Evolutionary conservation across 495 filamentous ascomycete species (phyloP).

Genomic region (Rostrohypoxylon terebratum): DNA sequence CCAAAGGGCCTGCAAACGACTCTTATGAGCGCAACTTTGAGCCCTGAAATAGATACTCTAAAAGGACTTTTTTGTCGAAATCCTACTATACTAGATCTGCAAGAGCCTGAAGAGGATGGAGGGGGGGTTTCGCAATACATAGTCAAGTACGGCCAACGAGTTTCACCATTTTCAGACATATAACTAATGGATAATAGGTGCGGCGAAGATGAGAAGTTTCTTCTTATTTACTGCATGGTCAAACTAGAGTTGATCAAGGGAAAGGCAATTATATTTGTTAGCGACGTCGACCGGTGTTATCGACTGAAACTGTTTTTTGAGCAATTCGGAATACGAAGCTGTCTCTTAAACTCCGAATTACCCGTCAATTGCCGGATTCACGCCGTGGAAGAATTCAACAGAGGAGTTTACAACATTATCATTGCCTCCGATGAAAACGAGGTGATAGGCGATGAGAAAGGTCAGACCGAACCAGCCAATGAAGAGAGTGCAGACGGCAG

Average conservation of each 20-base stretch:
- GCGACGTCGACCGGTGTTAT: conserved; percentile 93
- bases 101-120: conserved; percentile 75
- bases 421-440: conserved; percentile 96
- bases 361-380: conserved; percentile 93
- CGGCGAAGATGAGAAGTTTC: conserved; percentile 96
- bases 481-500: conserved; percentile 17
- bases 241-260: conserved; percentile 95
- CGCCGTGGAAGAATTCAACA: conserved; percentile 97
- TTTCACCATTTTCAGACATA: background rate
- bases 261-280: conserved; percentile 93
- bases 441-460: conserved; percentile 73
- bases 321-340: conserved; percentile 94
- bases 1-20: conserved; percentile 89
- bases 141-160: conserved; percentile 68
- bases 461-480: conserved; percentile 48
- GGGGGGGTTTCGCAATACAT: conserved; percentile 85
- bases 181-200: conserved; percentile 64
- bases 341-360: conserved; percentile 93
- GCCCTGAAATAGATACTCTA: conserved; percentile 83
- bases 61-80: conserved; percentile 88
- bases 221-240: conserved; percentile 92
- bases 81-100: conserved; percentile 79
- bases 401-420: conserved; percentile 94
- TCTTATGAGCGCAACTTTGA: conserved; percentile 93
- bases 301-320: conserved; percentile 95